Evolutionary conservation across 768 basidiomycete species (phyloP).

Genomic region (Pisolithus marmoratus): DNA sequence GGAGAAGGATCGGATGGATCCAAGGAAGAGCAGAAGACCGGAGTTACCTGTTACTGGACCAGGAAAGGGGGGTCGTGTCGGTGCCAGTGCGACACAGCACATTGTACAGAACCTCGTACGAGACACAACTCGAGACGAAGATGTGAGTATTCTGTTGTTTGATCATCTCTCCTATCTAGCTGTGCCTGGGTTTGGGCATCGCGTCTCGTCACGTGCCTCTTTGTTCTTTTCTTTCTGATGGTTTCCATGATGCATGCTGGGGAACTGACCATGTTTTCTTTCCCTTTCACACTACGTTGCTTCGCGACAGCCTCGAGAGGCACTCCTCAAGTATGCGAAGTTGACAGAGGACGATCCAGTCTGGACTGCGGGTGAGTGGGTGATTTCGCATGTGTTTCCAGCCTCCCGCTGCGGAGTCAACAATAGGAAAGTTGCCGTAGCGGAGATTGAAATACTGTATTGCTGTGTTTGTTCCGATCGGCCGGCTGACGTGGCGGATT

Average conservation of each 20-base stretch:
- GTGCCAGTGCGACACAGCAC: slow-evolving; percentile 95
- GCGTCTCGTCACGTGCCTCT: slow-evolving; percentile 12
- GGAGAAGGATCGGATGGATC: slow-evolving; percentile 84
- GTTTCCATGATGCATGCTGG: slow-evolving; percentile 20
- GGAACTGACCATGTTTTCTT: slow-evolving; percentile 21
- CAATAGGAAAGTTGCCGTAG: slow-evolving; percentile 19
- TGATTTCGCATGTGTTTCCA: slow-evolving; percentile 8
- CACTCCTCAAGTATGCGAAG: slow-evolving; percentile 88
- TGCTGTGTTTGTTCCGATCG: slow-evolving; percentile 29
- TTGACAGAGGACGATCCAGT: slow-evolving; percentile 70
- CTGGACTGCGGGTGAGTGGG: slow-evolving; percentile 75
- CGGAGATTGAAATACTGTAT: slow-evolving; percentile 25
- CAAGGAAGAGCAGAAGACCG: slow-evolving; percentile 87
- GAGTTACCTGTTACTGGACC: slow-evolving; percentile 91
- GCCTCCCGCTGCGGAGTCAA: slow-evolving; percentile 23
- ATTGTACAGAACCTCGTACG: slow-evolving; percentile 92
- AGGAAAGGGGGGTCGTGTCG: slow-evolving; percentile 89
- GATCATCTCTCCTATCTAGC: slow-evolving; percentile 9
- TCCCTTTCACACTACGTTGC: slow-evolving; percentile 15
- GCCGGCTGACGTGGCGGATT: slow-evolving; percentile 54
- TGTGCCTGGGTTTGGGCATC: slow-evolving; percentile 3
- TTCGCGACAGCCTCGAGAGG: slow-evolving; percentile 81
- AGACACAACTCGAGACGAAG: slow-evolving; percentile 87
- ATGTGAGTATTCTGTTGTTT: slow-evolving; percentile 62
- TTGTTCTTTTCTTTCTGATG: slow-evolving; percentile 14